Evolutionary conservation across 1,284 basidiomycete genomes (phyloP).

Genomic region (Cryptococcus amylolentus): DNA sequence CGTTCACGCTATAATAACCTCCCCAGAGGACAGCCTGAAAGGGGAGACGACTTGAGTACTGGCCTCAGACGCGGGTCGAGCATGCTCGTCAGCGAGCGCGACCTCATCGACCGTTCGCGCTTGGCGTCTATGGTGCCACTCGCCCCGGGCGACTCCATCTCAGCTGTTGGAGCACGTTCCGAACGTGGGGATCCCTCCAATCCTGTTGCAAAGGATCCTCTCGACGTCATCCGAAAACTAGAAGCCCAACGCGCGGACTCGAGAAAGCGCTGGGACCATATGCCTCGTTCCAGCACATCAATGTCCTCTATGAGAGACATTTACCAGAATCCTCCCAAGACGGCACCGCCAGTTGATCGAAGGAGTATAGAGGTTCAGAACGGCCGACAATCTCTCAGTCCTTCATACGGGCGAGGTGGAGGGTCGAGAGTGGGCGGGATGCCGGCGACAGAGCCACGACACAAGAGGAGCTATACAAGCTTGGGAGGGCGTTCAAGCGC

Average conservation of each 20-base stretch:
- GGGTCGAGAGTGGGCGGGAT: neutral
- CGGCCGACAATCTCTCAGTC: constrained; percentile 10
- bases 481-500: constrained; percentile 18
- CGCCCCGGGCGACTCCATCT: constrained; percentile 41
- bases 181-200: constrained; percentile 4
- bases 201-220: constrained; percentile 30
- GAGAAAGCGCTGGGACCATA: constrained; percentile 32
- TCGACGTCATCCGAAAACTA: constrained; percentile 36
- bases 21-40: too few relatives aligned
- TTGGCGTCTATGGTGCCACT: constrained; percentile 13
- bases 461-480: constrained; percentile 26
- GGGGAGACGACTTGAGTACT: neutral
- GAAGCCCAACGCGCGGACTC: constrained; percentile 32
- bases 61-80: constrained; percentile 9
- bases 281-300: constrained; percentile 31
- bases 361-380: constrained; percentile 17
- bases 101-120: constrained; percentile 8
- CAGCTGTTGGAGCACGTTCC: constrained; percentile 24
- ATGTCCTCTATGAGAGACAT: constrained; percentile 35
- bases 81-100: constrained; percentile 9
- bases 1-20: constrained; percentile 7
- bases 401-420: constrained; percentile 11
- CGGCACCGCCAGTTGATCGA: constrained; percentile 25
- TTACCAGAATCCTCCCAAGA: constrained; percentile 19
- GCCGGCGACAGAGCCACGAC: constrained; percentile 25